phyloP scores from a whole-genome alignment of 441 rosid species.

The Biscutella auriculata region DNA sequence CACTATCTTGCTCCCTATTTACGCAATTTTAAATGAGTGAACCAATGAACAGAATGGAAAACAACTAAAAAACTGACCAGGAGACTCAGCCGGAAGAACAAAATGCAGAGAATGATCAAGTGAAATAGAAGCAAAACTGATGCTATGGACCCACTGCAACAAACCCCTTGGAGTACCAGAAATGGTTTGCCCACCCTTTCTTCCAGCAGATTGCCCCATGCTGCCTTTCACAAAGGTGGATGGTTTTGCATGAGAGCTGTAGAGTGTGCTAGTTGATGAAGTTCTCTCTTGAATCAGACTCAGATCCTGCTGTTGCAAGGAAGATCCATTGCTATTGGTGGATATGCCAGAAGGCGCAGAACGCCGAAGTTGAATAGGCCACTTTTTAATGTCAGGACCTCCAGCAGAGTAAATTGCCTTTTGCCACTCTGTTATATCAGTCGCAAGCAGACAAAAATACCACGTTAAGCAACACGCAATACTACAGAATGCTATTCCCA shows the following conservation, averaged over 20 bases:
- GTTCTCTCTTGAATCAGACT: constrained; percentile 86
- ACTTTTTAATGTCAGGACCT: constrained; percentile 86
- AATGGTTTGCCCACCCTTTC: constrained; percentile 69
- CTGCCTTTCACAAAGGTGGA: constrained; percentile 85
- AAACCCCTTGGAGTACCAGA: constrained; percentile 76
- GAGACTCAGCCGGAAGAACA: constrained; percentile 68
- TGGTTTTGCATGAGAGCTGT: constrained; percentile 72
- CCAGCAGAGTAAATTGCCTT: constrained; percentile 91
- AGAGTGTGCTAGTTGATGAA: constrained; percentile 79
- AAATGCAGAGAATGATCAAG: constrained; percentile 75
- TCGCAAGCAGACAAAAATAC: constrained; percentile 6
- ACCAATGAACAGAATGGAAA: not conserved
- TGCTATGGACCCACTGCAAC: constrained; percentile 97
- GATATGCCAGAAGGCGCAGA: constrained; percentile 74
- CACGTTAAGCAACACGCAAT: not conserved
- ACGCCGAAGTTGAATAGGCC: constrained; percentile 91
- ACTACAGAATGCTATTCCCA: not conserved
- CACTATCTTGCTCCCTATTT: not conserved
- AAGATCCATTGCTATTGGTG: constrained; percentile 52
- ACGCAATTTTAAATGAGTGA: not conserved
- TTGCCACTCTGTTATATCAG: constrained; percentile 78
- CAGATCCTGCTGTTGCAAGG: constrained; percentile 89
- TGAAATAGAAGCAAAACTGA: constrained; percentile 74
- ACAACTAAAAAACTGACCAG: constrained; percentile 42
- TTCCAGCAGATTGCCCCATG: constrained; percentile 60